Base-by-base conservation (phyloP, 2,329 filamentous ascomycete species). In the Claviceps paspali region DNA sequence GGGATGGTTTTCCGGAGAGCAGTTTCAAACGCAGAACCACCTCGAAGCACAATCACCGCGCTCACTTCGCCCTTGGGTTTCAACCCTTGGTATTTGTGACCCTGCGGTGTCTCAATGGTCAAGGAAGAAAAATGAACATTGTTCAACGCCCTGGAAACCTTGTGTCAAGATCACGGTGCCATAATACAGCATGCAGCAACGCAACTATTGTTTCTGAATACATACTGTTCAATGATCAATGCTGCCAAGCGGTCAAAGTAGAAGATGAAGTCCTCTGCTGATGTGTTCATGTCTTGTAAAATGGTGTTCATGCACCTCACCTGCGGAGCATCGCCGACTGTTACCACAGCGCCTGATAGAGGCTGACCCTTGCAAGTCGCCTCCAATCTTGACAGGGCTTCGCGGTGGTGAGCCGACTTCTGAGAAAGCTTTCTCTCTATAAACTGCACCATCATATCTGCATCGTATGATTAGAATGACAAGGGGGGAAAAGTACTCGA, bases 221-320 rank as follows among this genome's bases (percentile, higher is more conserved):
- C 69, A 42, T 58, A 79, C 73, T 76, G 65, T 57, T 96, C 88
- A 33, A 96, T 73, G 19, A 96, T 67, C 36, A 95, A 65, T n/a
- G 82, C 76, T 2, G 83, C 76, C 27, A 96, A 65, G 27, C 91
- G 75, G 58, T 98, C 86, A 56, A 96, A 95, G 60, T 96, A 96
- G 60, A 96, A 96, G 43, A 94, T 84, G 54, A 95, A 96, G 49
- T 96, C 87, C 53, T 94, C 88, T 29, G 83, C 72, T 6, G 71
- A 65, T 0, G 85, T 88, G 33, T 77, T 70, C 14, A 82, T 79
- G 48, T 91, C 73, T 52, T 92, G 80, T 29, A 98, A 73, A 39
- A 95, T 82, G 0, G 87, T 95, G 54, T 84, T 87, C 73, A 98
- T 94, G 33, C 78, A 87, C 39, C 68, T 70, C 38, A 95, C 68